Conservation (phyloP, 345 rosid species). For the Populus euphratica region DNA sequence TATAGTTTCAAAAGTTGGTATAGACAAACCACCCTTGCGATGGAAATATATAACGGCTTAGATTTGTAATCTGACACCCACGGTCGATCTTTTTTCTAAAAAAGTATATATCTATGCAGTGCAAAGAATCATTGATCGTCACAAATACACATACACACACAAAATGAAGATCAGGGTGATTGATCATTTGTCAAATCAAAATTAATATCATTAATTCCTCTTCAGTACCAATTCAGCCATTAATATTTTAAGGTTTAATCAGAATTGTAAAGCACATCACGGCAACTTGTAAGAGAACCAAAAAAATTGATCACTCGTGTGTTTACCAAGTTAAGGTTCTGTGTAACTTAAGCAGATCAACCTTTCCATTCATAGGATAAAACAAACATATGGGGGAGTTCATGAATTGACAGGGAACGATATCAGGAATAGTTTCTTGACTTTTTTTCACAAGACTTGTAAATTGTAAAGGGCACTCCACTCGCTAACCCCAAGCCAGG, state of each 20-base stretch:
- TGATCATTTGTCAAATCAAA: neutral
- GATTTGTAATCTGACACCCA: too few species aligned
- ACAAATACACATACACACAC: too few species aligned
- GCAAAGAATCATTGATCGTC: too few species aligned
- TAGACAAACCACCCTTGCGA: too few species aligned
- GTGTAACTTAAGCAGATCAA: neutral
- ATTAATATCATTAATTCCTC: too few species aligned
- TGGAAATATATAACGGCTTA: too few species aligned
- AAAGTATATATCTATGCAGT: too few species aligned
- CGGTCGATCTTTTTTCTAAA: too few species aligned
- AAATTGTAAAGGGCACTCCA: neutral
- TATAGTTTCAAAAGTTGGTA: too few species aligned
- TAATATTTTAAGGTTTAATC: neutral
- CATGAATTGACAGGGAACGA: slow-evolving; percentile 5
- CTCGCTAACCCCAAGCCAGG: neutral
- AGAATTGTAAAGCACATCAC: neutral
- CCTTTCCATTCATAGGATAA: slow-evolving; percentile 5
- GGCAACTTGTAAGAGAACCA: neutral
- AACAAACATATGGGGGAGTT: neutral
- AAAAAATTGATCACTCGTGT: neutral
- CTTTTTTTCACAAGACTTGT: neutral
- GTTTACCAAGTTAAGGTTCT: slow-evolving; percentile 4
- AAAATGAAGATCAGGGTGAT: neutral
- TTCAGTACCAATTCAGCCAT: too few species aligned
- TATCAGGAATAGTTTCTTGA: neutral